Conservation (phyloP, 129 eudicot genomes). For the Arctium minus region DNA sequence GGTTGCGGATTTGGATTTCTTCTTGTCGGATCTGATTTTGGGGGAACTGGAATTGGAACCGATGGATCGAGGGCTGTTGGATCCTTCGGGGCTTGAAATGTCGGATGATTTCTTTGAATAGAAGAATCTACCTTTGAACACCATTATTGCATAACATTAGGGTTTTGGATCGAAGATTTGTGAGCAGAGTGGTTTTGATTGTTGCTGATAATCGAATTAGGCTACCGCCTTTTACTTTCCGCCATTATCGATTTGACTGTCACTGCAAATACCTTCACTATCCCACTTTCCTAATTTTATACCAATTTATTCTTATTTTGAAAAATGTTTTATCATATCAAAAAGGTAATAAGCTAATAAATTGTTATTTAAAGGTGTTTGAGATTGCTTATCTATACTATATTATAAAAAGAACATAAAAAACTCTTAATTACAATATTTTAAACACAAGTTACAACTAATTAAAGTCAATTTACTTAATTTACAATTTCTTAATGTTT, state of each 20-base stretch:
- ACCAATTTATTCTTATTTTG: too few species aligned
- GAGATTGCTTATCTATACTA: too few species aligned
- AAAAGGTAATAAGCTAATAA: too few species aligned
- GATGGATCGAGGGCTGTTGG: conserved; percentile 75
- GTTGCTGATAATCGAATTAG: not conserved
- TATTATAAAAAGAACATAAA: too few species aligned
- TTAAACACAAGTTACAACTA: too few species aligned
- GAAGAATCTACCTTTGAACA: conserved; percentile 94
- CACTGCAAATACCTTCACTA: not conserved
- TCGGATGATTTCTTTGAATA: conserved; percentile 76
- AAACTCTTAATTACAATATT: too few species aligned
- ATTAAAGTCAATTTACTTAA: too few species aligned
- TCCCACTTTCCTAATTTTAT: not conserved
- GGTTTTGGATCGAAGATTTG: conserved; percentile 19
- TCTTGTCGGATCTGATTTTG: conserved; percentile 58
- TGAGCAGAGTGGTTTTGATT: not conserved
- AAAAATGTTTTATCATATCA: too few species aligned
- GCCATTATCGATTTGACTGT: not conserved
- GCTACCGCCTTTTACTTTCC: not conserved
- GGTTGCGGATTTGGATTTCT: conserved; percentile 46
- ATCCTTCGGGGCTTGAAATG: conserved; percentile 87
- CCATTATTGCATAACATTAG: conserved; percentile 51
- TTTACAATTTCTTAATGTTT: too few species aligned
- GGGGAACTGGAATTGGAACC: conserved; percentile 66
- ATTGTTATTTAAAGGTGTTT: too few species aligned